Evolutionary conservation across 805 yeast species (phyloP).

Genomic region (Metschnikowia koreensis): DNA sequence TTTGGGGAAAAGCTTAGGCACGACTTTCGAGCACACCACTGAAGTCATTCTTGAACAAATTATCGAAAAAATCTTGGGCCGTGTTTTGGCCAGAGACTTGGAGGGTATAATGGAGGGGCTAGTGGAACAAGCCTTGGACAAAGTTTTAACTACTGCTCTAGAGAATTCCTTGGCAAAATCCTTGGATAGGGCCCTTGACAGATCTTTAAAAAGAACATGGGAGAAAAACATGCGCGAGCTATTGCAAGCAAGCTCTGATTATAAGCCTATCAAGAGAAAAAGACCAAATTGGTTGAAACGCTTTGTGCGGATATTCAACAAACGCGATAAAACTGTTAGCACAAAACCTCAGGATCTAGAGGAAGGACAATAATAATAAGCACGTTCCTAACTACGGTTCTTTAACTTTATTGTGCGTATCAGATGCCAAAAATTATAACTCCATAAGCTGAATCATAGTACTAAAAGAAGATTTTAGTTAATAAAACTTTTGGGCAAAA

Average conservation of each 20-base stretch:
- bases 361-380: not conserved
- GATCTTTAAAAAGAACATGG: not conserved
- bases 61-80: constrained; percentile 6
- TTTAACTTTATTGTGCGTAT: no score
- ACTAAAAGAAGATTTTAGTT: no score
- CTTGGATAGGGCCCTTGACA: constrained; percentile 1
- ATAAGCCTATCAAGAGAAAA: not conserved
- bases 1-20: constrained; percentile 2
- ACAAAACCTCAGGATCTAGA: no score
- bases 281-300: not conserved
- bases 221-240: not conserved
- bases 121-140: constrained; percentile 6
- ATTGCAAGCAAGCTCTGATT: not conserved
- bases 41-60: constrained; percentile 4
- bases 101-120: constrained; percentile 9
- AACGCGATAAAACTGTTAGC: no score
- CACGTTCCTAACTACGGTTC: no score
- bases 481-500: no score
- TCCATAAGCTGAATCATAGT: no score
- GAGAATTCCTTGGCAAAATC: constrained; percentile 2
- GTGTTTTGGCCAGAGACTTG: constrained; percentile 5
- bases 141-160: constrained; percentile 3
- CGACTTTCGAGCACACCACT: not conserved
- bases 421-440: no score
- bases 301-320: not conserved